Conservation (phyloP, 495 filamentous ascomycete species). For the Penicillium soppii region DNA sequence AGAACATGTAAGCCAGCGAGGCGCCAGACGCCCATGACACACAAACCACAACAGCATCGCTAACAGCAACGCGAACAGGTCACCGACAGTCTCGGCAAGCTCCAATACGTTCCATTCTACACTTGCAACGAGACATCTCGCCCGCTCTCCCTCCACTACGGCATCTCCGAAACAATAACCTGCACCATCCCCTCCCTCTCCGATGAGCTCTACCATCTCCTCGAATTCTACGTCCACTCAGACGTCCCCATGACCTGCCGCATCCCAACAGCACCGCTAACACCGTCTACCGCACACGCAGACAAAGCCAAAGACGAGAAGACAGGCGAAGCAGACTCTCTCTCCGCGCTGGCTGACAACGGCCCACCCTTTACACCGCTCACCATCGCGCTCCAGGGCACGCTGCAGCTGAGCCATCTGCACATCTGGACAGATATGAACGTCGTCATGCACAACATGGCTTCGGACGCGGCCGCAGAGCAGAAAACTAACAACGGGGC, state of each 20-base stretch:
- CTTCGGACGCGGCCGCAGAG: conserved; percentile 29
- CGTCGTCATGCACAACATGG: conserved; percentile 75
- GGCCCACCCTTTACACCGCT: conserved; percentile 58
- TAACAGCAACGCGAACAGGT: conserved; percentile 55
- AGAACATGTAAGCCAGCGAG: conserved; percentile 60
- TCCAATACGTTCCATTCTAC: conserved; percentile 92
- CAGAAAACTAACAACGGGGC: conserved; percentile 12
- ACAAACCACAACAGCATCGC: conserved; percentile 1
- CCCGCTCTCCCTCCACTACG: conserved; percentile 82
- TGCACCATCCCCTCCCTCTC: conserved; percentile 85
- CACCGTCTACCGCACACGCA: conserved; percentile 16
- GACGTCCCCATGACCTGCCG: conserved; percentile 93
- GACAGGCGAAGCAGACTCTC: conserved; percentile 15
- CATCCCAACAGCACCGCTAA: conserved; percentile 70
- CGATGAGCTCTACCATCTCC: conserved; percentile 92
- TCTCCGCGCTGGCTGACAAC: conserved; percentile 37
- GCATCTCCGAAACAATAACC: conserved; percentile 73
- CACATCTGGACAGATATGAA: conserved; percentile 90
- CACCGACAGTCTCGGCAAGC: conserved; percentile 71
- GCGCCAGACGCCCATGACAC: background rate
- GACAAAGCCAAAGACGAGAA: conserved; percentile 10
- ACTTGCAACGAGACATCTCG: conserved; percentile 84
- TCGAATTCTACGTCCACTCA: conserved; percentile 98
- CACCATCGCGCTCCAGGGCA: conserved; percentile 85
- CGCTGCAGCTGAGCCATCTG: conserved; percentile 82